These are phyloP conservation scores for Durio zibethinus DNA, from an alignment of 345 rosid genomes.

Conservation along the genomic window DNA sequence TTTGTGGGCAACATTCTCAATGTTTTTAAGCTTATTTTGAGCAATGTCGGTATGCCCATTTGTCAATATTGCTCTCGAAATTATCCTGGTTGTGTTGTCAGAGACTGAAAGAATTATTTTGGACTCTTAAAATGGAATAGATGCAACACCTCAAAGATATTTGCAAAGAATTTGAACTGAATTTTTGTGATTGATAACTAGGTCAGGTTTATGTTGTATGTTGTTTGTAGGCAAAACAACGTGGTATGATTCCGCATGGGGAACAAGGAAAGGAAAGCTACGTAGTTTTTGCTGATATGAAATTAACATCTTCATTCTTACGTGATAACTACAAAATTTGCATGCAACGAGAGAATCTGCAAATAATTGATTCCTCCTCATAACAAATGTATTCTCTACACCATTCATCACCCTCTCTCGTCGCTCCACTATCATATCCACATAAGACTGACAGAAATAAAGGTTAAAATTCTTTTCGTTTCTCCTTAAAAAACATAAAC, in stretches of 20 bases:
- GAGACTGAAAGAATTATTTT: no score
- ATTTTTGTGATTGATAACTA: background rate
- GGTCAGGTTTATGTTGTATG: background rate
- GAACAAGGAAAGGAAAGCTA: background rate
- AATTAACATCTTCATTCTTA: background rate
- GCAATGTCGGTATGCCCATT: background rate
- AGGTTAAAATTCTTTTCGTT: background rate
- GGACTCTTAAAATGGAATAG: background rate
- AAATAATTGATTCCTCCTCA: conserved; percentile 42
- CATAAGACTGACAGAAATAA: conserved; percentile 49
- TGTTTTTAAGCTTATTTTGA: background rate
- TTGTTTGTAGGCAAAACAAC: background rate
- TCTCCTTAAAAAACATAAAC: background rate
- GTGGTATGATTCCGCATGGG: background rate
- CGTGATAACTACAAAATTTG: background rate
- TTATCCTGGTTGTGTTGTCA: background rate
- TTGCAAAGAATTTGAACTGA: background rate
- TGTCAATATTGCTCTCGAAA: background rate
- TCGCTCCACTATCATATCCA: conserved; percentile 75
- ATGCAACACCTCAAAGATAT: background rate
- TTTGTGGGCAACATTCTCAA: background rate
- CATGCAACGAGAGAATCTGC: background rate
- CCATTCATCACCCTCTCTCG: conserved; percentile 65
- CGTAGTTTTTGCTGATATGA: no score
- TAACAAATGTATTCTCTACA: conserved; percentile 77